These are phyloP conservation scores for Pseudogymnoascus sp. DNA, from an alignment of 2,329 filamentous ascomycete species.

Conservation along the genomic window DNA sequence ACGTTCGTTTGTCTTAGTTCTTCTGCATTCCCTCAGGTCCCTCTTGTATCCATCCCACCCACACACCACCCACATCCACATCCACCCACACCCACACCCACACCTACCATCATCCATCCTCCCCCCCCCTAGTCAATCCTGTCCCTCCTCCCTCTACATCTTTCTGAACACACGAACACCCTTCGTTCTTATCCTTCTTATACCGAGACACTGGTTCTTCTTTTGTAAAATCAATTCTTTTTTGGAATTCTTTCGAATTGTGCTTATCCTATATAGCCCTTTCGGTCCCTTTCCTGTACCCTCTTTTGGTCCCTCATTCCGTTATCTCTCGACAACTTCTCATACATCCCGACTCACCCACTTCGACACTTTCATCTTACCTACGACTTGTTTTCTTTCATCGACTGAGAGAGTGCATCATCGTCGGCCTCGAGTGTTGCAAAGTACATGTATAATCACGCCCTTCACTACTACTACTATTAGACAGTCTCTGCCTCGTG, in stretches of 20 bases:
- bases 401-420: conserved; percentile 17
- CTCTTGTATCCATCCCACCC: neutral
- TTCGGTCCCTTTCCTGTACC: conserved; percentile 31
- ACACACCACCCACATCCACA: too few species aligned
- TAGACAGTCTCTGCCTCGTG: conserved; percentile 27
- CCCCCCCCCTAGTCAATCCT: neutral
- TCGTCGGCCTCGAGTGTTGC: conserved; percentile 15
- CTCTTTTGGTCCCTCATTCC: conserved; percentile 30
- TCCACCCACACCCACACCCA: neutral
- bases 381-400: conserved; percentile 34
- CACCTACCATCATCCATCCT: neutral
- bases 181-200: conserved; percentile 25
- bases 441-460: conserved; percentile 32
- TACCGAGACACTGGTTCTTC: conserved; percentile 29
- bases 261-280: conserved; percentile 28
- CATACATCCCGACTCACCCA: conserved; percentile 24
- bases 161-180: conserved; percentile 19
- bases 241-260: conserved; percentile 30
- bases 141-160: conserved; percentile 21
- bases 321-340: conserved; percentile 25
- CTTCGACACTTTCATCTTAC: conserved; percentile 24
- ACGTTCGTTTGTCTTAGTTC: conserved; percentile 7
- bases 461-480: conserved; percentile 24
- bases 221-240: conserved; percentile 29
- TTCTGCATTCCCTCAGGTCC: neutral